A percentile compares a stretch with the other conserved stretches of the same genome.
Evolutionary conservation across 202 grass and related monocot species (phyloP).

Genomic region (Digitaria exilis): DNA sequence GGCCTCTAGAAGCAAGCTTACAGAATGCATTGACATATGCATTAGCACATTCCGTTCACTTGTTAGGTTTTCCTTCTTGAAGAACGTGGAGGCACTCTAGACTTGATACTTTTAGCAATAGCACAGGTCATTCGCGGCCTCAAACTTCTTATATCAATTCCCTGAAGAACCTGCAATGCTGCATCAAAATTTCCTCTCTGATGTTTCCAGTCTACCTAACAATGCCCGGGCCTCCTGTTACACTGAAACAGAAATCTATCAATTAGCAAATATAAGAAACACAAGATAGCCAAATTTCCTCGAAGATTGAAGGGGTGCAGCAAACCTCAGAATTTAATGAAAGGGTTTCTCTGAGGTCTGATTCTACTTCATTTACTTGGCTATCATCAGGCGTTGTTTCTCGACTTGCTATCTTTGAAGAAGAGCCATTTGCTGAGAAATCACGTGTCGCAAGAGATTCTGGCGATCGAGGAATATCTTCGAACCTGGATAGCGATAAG

Average conservation of each 20-base stretch:
- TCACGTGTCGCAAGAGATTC: too few relatives aligned
- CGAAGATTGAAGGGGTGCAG: too few relatives aligned
- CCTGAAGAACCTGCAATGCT: conserved; percentile 90
- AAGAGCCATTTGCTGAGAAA: too few relatives aligned
- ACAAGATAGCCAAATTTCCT: too few relatives aligned
- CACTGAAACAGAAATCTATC: conserved; percentile 24
- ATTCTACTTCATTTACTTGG: too few relatives aligned
- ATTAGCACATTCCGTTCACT: conserved; percentile 71
- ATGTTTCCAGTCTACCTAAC: conserved; percentile 83
- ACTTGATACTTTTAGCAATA: conserved; percentile 68
- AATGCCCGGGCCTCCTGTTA: conserved; percentile 87
- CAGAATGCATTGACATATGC: conserved; percentile 98
- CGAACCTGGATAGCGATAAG: too few relatives aligned
- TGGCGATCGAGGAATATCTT: too few relatives aligned
- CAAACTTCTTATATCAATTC: conserved; percentile 60
- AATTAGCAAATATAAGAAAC: conserved; percentile 14
- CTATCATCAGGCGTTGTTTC: too few relatives aligned
- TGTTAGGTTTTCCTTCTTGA: conserved; percentile 65
- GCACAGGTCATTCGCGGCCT: conserved; percentile 62
- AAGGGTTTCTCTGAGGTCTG: too few relatives aligned
- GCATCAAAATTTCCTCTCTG: conserved; percentile 94
- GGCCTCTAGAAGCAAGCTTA: conserved; percentile 87
- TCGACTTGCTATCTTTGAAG: too few relatives aligned
- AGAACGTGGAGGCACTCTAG: conserved; percentile 53
- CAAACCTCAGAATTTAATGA: too few relatives aligned